phyloP scores from a whole-genome alignment of 106 monocot genomes.

The Ottelia alismoides region DNA sequence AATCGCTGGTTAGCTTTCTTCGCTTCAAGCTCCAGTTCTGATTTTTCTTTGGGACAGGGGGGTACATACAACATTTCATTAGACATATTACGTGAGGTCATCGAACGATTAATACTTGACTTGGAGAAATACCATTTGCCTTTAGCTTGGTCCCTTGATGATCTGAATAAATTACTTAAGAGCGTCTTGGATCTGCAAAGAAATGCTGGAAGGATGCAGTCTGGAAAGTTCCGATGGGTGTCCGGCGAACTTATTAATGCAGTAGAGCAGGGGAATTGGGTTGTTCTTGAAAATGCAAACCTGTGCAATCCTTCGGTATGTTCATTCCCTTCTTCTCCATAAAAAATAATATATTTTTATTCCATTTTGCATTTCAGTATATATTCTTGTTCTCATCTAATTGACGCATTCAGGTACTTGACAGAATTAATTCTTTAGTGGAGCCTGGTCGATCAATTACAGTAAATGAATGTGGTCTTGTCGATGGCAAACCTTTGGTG shows the following conservation, averaged over 20 bases:
- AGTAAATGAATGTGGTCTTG: conserved; percentile 84
- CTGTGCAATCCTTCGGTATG: conserved; percentile 91
- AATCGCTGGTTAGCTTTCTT: conserved; percentile 59
- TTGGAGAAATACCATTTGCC: conserved; percentile 37
- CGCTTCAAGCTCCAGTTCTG: conserved; percentile 7
- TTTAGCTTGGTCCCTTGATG: conserved; percentile 40
- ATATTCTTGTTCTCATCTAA: no score
- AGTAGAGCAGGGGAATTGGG: conserved; percentile 84
- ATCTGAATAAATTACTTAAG: conserved; percentile 38
- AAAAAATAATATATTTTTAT: no score
- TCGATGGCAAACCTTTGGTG: conserved; percentile 69
- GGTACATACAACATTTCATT: conserved; percentile 13
- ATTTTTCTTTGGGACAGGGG: neutral
- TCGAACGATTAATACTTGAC: conserved; percentile 53
- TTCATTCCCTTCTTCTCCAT: conserved; percentile 2
- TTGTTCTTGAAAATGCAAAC: conserved; percentile 94
- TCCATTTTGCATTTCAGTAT: no score
- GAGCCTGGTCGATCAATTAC: conserved; percentile 68
- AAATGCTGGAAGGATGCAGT: conserved; percentile 20
- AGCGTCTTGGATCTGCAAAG: conserved; percentile 30
- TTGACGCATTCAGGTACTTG: conserved; percentile 99
- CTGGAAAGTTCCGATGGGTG: conserved; percentile 84
- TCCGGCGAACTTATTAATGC: conserved; percentile 67
- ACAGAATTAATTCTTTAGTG: conserved; percentile 88
- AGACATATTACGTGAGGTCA: conserved; percentile 42